Evolutionary conservation across 2,329 filamentous ascomycete genomes (phyloP).

Genomic region (Zymoseptoria tritici): DNA sequence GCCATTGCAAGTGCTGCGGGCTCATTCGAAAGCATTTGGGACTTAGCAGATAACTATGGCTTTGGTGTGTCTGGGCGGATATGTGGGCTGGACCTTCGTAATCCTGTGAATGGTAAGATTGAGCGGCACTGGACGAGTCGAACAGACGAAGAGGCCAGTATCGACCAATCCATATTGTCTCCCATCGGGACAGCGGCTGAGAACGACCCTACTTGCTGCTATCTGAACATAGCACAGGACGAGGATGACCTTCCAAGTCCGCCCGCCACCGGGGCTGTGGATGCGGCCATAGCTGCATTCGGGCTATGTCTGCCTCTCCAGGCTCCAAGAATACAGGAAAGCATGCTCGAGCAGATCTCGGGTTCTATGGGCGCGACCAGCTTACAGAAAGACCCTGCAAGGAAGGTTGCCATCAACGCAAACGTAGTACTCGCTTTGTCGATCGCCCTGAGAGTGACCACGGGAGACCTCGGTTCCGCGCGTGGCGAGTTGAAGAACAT

Average conservation of each 20-base stretch:
- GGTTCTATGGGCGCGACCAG: slow-evolving; percentile 73
- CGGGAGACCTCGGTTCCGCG: slow-evolving; percentile 67
- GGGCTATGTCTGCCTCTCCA: slow-evolving; percentile 85
- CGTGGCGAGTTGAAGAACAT: slow-evolving; percentile 65
- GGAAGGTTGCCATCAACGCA: slow-evolving; percentile 83
- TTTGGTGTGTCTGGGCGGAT: slow-evolving; percentile 88
- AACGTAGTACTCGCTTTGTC: slow-evolving; percentile 80
- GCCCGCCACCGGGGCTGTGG: slow-evolving; percentile 85
- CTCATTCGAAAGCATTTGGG: slow-evolving; percentile 90
- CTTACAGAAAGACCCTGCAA: slow-evolving; percentile 75
- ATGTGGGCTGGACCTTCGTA: slow-evolving; percentile 63
- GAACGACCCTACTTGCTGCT: slow-evolving; percentile 79
- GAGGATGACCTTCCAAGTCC: slow-evolving; percentile 53
- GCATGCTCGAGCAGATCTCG: slow-evolving; percentile 88
- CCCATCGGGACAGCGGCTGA: slow-evolving; percentile 79
- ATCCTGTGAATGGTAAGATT: slow-evolving; percentile 59
- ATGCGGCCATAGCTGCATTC: slow-evolving; percentile 88
- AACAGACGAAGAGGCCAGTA: slow-evolving; percentile 55
- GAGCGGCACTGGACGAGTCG: slow-evolving; percentile 37
- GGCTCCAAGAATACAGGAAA: slow-evolving; percentile 87
- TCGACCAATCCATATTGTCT: slow-evolving; percentile 47
- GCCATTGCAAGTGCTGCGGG: slow-evolving; percentile 87
- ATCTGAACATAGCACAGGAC: slow-evolving; percentile 41
- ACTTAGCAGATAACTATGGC: slow-evolving; percentile 85
- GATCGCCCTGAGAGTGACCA: slow-evolving; percentile 72